These are phyloP conservation scores for Hymenoscyphus salicellus DNA, from an alignment of 2,329 filamentous ascomycete species.

Conservation along the genomic window DNA sequence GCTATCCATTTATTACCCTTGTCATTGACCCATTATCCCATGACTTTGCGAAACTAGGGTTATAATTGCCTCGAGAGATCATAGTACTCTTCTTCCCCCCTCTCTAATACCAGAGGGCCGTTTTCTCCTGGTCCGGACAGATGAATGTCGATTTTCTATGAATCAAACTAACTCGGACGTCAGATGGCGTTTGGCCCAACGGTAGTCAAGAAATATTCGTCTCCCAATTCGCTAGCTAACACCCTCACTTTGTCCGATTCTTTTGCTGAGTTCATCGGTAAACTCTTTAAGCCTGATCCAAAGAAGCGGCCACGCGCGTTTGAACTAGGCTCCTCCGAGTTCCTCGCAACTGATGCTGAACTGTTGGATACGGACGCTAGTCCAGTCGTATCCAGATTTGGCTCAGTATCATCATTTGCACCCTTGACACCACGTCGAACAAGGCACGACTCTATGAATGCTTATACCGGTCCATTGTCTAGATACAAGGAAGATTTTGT, in stretches of 20 bases:
- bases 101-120: too few species aligned
- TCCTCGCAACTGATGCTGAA: slow-evolving; percentile 62
- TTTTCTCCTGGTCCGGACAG: too few species aligned
- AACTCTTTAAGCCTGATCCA: slow-evolving; percentile 80
- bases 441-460: slow-evolving; percentile 61
- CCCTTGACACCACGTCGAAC: slow-evolving; percentile 46
- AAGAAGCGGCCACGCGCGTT: slow-evolving; percentile 85
- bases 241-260: slow-evolving; percentile 69
- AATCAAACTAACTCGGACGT: background rate
- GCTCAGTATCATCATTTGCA: slow-evolving; percentile 43
- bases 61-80: too few species aligned
- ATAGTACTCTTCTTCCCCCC: too few species aligned
- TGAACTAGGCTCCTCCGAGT: slow-evolving; percentile 62
- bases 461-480: slow-evolving; percentile 44
- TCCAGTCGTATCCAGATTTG: slow-evolving; percentile 40
- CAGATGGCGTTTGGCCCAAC: slow-evolving; percentile 83
- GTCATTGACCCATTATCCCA: background rate
- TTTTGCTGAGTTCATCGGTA: slow-evolving; percentile 74
- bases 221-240: slow-evolving; percentile 70
- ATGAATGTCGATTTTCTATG: background rate
- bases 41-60: background rate
- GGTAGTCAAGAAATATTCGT: slow-evolving; percentile 72
- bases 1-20: background rate
- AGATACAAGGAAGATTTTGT: slow-evolving; percentile 87
- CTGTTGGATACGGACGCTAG: slow-evolving; percentile 44